Conservation (phyloP, 345 rosid species). For the Zanthoxylum bungeanum region DNA sequence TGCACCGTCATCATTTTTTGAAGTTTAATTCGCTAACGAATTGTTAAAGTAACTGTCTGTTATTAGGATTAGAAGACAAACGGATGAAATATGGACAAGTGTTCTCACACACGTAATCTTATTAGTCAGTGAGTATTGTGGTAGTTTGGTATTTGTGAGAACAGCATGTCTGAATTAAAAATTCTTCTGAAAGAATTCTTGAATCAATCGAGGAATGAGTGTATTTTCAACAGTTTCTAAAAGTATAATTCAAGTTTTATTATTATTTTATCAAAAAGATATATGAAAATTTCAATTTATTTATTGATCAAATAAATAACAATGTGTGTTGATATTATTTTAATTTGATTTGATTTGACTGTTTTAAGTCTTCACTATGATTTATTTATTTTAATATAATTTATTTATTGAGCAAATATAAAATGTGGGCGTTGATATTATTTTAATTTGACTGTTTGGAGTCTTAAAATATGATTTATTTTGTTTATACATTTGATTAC, state of each 20-base stretch:
- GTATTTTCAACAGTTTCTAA: slow-evolving; percentile 25
- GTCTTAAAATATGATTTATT: no score
- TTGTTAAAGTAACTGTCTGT: slow-evolving; percentile 27
- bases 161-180: not conserved
- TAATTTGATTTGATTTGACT: no score
- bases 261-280: no score
- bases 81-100: not conserved
- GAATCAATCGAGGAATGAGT: slow-evolving; percentile 15
- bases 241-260: slow-evolving; percentile 7
- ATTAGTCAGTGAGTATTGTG: slow-evolving; percentile 10
- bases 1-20: slow-evolving; percentile 41
- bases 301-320: no score
- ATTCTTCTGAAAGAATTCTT: not conserved
- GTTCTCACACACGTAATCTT: not conserved
- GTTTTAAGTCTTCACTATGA: no score
- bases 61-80: not conserved
- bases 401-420: no score
- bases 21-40: slow-evolving; percentile 27
- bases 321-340: no score
- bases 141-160: not conserved
- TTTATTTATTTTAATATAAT: no score
- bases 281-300: no score
- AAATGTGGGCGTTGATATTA: no score
- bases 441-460: no score
- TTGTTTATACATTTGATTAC: no score